A percentile compares a stretch with the other conserved stretches of the same genome.
Conservation (phyloP, 768 basidiomycete species). For the Lepiota brunneoincarnata region DNA sequence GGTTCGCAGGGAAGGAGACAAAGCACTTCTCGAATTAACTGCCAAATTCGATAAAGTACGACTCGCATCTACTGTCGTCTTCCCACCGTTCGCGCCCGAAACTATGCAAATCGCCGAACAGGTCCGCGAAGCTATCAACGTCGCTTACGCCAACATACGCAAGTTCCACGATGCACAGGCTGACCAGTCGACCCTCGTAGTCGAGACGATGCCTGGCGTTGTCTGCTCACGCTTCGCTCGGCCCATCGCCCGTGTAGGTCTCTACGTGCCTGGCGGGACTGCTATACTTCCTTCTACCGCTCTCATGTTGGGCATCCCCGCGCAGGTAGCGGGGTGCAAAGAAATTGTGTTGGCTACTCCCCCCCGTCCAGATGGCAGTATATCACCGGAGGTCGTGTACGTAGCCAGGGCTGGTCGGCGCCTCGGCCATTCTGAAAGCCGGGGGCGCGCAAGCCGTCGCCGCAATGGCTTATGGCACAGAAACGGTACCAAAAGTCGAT, state of each 20-base stretch:
- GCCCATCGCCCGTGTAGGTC: slow-evolving; percentile 92
- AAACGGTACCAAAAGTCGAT: slow-evolving; percentile 95
- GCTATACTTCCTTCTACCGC: slow-evolving; percentile 96
- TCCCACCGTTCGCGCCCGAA: slow-evolving; percentile 75
- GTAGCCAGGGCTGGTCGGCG: slow-evolving; percentile 90
- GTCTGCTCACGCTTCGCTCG: slow-evolving; percentile 93
- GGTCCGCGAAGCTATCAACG: slow-evolving; percentile 81
- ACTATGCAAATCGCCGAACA: slow-evolving; percentile 56
- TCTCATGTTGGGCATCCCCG: slow-evolving; percentile 96
- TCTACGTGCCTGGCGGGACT: slow-evolving; percentile 97
- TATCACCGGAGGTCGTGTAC: slow-evolving; percentile 97
- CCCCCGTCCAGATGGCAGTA: slow-evolving; percentile 87
- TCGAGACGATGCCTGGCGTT: slow-evolving; percentile 98
- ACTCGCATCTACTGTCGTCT: slow-evolving; percentile 65
- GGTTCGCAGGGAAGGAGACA: slow-evolving; percentile 82
- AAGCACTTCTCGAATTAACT: slow-evolving; percentile 83
- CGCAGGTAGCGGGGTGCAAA: slow-evolving; percentile 93
- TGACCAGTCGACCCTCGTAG: slow-evolving; percentile 64
- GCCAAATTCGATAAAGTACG: slow-evolving; percentile 89
- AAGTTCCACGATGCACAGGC: slow-evolving; percentile 90
- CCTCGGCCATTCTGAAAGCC: slow-evolving; percentile 86
- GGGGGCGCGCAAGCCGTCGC: slow-evolving; percentile 97
- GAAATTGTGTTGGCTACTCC: slow-evolving; percentile 94
- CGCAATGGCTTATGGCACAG: slow-evolving; percentile 94
- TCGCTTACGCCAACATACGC: slow-evolving; percentile 87